Conservation (phyloP, 2,329 filamentous ascomycete genomes). For the Colletotrichum phormii region DNA sequence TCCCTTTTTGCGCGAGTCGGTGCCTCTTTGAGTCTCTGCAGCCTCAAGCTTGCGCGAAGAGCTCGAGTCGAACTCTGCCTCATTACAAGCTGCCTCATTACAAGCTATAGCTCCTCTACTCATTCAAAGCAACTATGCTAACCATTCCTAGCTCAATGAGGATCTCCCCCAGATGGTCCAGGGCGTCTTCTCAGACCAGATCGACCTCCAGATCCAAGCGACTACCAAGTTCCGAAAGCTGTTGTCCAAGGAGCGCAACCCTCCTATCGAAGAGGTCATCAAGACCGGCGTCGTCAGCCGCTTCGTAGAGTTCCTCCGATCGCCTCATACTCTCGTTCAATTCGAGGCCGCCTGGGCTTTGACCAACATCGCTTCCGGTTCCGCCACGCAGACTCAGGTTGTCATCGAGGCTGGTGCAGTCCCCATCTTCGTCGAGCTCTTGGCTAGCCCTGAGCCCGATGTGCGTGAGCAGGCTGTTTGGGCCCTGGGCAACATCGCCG, state of each 20-base stretch:
- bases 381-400: conserved; percentile 96
- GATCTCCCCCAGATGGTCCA: conserved; percentile 98
- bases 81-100: neutral
- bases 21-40: neutral
- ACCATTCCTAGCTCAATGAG: conserved; percentile 81
- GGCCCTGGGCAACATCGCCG: conserved; percentile 98
- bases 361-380: conserved; percentile 99
- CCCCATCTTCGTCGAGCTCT: conserved; percentile 96
- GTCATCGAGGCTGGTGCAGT: conserved; percentile 98
- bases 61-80: neutral
- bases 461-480: conserved; percentile 98
- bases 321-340: conserved; percentile 96
- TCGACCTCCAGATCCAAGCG: conserved; percentile 95
- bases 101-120: neutral
- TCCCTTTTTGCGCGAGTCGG: conserved; percentile 29
- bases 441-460: conserved; percentile 96
- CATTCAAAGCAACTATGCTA: conserved; percentile 39
- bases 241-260: conserved; percentile 98
- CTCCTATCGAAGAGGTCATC: conserved; percentile 98
- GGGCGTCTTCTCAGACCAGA: conserved; percentile 98
- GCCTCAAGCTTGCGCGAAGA: conserved; percentile 7
- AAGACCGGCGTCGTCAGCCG: conserved; percentile 97
- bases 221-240: conserved; percentile 99
- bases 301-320: conserved; percentile 98
- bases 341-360: conserved; percentile 99